phyloP scores from a whole-genome alignment of 2,329 filamentous ascomycete species.

The Fusarium kyushuense region DNA sequence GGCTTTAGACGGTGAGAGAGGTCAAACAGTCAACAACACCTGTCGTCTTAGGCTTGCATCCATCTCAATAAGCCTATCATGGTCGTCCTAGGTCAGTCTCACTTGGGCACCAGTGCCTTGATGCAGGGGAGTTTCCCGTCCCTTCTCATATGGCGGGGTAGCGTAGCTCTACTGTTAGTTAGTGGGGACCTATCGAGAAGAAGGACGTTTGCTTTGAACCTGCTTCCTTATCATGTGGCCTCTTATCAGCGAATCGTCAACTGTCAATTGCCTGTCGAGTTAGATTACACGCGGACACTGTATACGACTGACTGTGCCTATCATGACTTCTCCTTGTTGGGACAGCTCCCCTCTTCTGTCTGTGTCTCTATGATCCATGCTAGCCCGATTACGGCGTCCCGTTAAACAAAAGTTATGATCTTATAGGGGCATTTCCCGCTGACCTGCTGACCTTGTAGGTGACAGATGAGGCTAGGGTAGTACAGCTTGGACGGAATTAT shows the following conservation, averaged over 20 bases:
- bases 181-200: constrained; percentile 34
- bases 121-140: constrained; percentile 40
- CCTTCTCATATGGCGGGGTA: constrained; percentile 47
- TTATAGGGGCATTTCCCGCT: constrained; percentile 32
- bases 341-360: constrained; percentile 41
- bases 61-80: constrained; percentile 8
- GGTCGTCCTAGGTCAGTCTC: constrained; percentile 1
- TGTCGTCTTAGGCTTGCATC: background rate
- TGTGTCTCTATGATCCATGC: constrained; percentile 7
- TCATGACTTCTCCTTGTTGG: constrained; percentile 43
- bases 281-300: constrained; percentile 28
- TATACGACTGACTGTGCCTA: constrained; percentile 20
- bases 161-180: constrained; percentile 41
- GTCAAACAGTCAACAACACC: background rate
- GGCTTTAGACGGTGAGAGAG: constrained; percentile 5
- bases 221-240: constrained; percentile 45
- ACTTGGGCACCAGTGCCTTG: constrained; percentile 16
- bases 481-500: constrained; percentile 12
- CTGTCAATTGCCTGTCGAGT: constrained; percentile 19
- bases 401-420: constrained; percentile 40
- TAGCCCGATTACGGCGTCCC: constrained; percentile 35
- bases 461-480: constrained; percentile 35
- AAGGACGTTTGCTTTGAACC: constrained; percentile 21
- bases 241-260: constrained; percentile 45
- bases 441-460: constrained; percentile 35